phyloP scores from a whole-genome alignment of 441 rosid species.

The Hypseocharis bilobata region DNA sequence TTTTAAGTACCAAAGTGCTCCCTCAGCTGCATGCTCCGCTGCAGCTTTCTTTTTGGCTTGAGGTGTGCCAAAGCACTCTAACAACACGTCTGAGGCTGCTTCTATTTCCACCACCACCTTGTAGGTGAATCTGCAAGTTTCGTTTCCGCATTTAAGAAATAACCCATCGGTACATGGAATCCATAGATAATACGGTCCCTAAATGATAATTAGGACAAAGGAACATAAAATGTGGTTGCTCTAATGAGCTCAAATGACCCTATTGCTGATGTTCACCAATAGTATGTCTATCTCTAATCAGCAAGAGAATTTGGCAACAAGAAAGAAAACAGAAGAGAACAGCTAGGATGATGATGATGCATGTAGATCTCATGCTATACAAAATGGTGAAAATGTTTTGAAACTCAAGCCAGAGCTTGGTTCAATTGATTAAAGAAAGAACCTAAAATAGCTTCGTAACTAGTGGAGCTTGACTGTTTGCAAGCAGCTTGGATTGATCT shows the following conservation, averaged over 20 bases:
- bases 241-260: background rate
- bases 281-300: too few relatives aligned
- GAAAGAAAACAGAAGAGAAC: too few relatives aligned
- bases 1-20: constrained; percentile 64
- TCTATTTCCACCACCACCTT: constrained; percentile 56
- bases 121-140: constrained; percentile 53
- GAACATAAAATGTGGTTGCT: too few relatives aligned
- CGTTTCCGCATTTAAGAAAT: background rate
- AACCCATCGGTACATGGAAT: background rate
- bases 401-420: background rate
- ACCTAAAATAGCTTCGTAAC: too few relatives aligned
- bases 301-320: too few relatives aligned
- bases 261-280: background rate
- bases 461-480: too few relatives aligned
- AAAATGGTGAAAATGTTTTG: background rate
- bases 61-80: constrained; percentile 59
- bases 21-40: constrained; percentile 82
- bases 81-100: constrained; percentile 32
- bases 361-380: too few relatives aligned
- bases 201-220: too few relatives aligned
- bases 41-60: constrained; percentile 61
- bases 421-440: too few relatives aligned
- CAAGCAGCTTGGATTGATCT: too few relatives aligned
- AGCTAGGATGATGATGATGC: too few relatives aligned
- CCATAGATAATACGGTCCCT: background rate